Base-by-base conservation (phyloP, 768 basidiomycete genomes). In the Cystobasidium ongulense region DNA sequence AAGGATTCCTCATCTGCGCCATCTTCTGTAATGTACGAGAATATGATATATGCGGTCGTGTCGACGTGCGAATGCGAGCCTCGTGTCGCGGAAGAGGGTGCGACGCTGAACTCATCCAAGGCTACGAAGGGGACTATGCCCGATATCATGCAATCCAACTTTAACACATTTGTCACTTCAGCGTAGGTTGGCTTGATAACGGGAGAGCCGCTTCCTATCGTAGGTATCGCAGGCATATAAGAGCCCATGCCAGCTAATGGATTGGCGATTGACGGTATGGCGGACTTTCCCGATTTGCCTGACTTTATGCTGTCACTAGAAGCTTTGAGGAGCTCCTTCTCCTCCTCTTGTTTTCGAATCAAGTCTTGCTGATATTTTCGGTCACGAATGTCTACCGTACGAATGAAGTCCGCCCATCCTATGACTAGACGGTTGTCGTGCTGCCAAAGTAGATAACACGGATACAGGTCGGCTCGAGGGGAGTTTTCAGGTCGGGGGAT, bases 391-490 rank as follows among this genome's bases (percentile, higher is more conserved):
- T 90, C 86, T 5, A 89, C 92, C 29, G 97, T 88, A 80, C 92
- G 95, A 84, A 98, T 90, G 65, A 88, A 85, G 81, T 94, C 90
- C 1, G 78, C 79, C 96, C 94, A 98, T 0, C 87, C 90, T 61
- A 97, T 89, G 43, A 99, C 85, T 1, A 99, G 85, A 0, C 92
- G 93, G 0, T 87, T 86, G 78, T 94, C 90, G 79, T 96, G 92
- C 78, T 91, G 90, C 94, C 95, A 99, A 72, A 88, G 84, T 0
- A 99, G 85, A 0, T 87, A 89, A 79, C 91, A 95, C 78, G 92
- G 94, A 86, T 94, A 97, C 8, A 97, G 85, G 79, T 99, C 96
- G 0, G 93, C 90, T 46, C 96, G 86, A 1, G 95, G 96, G 73
- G 90, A 88, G 75, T 90, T 87, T 0, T 85, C 78, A 17, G 89